Conservation (phyloP, 2,329 filamentous ascomycete genomes). For the Hymenoscyphus linearis region DNA sequence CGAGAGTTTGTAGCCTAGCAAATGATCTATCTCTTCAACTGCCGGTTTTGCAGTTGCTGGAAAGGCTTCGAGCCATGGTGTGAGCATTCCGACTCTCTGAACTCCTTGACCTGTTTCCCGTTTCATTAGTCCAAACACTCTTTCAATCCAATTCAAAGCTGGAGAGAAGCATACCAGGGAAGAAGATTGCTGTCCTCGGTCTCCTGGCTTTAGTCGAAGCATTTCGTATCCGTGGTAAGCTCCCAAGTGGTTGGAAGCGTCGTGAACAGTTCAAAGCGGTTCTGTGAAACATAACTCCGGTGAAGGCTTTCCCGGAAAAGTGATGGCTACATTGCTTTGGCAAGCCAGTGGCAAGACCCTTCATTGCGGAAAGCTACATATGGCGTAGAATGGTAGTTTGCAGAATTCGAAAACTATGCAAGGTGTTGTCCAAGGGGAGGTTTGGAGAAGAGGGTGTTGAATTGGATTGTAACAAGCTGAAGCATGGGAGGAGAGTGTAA, state of each 20-base stretch:
- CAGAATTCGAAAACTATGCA: not conserved
- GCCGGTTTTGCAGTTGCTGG: slow-evolving; percentile 70
- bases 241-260: not conserved
- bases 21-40: slow-evolving; percentile 78
- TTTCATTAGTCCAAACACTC: slow-evolving; percentile 7
- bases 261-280: not conserved
- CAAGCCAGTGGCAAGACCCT: slow-evolving; percentile 22
- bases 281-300: slow-evolving; percentile 5
- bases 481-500: not conserved
- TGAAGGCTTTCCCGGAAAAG: slow-evolving; percentile 8
- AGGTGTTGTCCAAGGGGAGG: not conserved
- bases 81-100: slow-evolving; percentile 82
- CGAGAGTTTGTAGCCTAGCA: slow-evolving; percentile 69
- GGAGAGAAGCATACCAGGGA: slow-evolving; percentile 31
- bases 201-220: slow-evolving; percentile 20
- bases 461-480: not conserved
- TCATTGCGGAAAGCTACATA: slow-evolving; percentile 22
- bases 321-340: slow-evolving; percentile 14
- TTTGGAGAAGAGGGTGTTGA: not conserved
- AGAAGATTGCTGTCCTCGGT: slow-evolving; percentile 35
- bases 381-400: not conserved
- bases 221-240: slow-evolving; percentile 20
- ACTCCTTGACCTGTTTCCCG: slow-evolving; percentile 68
- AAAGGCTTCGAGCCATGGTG: slow-evolving; percentile 81
- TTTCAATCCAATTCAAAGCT: not conserved